phyloP scores from a whole-genome alignment of 2,329 filamentous ascomycete genomes.

The Chlorencoelia australis region DNA sequence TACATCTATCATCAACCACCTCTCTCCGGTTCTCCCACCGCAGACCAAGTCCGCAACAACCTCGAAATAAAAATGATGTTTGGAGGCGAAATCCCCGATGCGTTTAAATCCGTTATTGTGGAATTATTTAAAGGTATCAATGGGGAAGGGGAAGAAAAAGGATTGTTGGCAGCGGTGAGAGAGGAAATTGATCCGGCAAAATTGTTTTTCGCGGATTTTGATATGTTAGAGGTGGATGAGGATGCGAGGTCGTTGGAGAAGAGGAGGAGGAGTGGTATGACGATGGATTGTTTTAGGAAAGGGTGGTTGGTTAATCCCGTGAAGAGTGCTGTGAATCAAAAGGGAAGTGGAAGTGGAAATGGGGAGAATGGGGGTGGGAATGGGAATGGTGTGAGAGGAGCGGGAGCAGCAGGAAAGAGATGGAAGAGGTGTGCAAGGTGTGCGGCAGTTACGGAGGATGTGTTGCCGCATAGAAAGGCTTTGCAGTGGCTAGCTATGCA shows the following conservation, averaged over 20 bases:
- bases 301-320: slow-evolving; percentile 20
- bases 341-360: slow-evolving; percentile 1
- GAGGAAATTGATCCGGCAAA: slow-evolving; percentile 27
- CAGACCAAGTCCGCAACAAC: slow-evolving; percentile 20
- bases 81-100: slow-evolving; percentile 23
- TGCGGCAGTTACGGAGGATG: slow-evolving; percentile 27
- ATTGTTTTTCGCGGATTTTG: slow-evolving; percentile 27
- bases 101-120: slow-evolving; percentile 25
- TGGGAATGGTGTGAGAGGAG: not conserved
- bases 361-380: slow-evolving; percentile 2
- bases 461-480: slow-evolving; percentile 20
- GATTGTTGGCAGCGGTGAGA: slow-evolving; percentile 9
- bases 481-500: slow-evolving; percentile 28
- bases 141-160: slow-evolving; percentile 3
- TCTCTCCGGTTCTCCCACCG: slow-evolving; percentile 10
- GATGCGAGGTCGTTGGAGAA: slow-evolving; percentile 15
- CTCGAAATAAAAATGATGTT: slow-evolving; percentile 27
- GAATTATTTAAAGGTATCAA: slow-evolving; percentile 23
- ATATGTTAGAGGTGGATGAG: slow-evolving; percentile 24
- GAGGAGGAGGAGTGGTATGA: slow-evolving; percentile 13
- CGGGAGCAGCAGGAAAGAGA: slow-evolving; percentile 5
- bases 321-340: slow-evolving; percentile 2
- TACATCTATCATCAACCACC: slow-evolving; percentile 17
- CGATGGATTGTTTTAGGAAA: slow-evolving; percentile 26
- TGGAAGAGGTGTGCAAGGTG: slow-evolving; percentile 28